Evolutionary conservation across 208 protist species (phyloP), one percentile per base, ranked within the genome.

Genomic region (Crithidia bombi): DNA sequence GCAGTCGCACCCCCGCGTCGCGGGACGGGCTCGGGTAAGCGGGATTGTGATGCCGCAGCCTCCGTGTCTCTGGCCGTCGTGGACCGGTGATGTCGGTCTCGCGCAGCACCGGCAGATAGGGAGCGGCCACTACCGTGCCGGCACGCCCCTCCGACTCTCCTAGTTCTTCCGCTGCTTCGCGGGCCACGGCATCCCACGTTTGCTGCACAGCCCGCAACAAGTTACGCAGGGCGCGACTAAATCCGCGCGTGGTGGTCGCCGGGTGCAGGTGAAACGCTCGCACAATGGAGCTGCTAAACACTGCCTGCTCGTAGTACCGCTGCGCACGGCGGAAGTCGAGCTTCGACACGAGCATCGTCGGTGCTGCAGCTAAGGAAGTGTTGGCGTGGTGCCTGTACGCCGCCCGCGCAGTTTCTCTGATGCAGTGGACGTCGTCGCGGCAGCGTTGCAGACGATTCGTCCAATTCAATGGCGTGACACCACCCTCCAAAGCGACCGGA

Each of bases 171-270:
- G 51, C 61, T 10, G 72, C 73, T 11, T 51, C 55, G 6, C 36
- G 23, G 38, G 54, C 62, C 25, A 70, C 78, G 15, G 51, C 54
- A 14, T 64, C 58, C 84, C 84, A 89, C 74, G 79, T 74, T 1
- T 55, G 28, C 32, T 76, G 67, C 44, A 84, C 69, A 0, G 56
- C 26, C 36, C 59, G 52, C 54, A 86, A 58, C 15, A 81, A 61
- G 1, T 19, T 56, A 12, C 19, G 26, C 28, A 86, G 46, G 55
- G 57, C 35, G 35, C 38, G 47, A 26, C 72, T 28, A 41, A 72
- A 65, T 12, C 21, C 54, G 46, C 36, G 11, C 14, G 41, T 33
- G 35, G 50, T 50, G 2, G 35, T 36, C 10, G n/a, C 21, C 32
- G 35, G 35, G 21, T 65, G 35, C 12, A 85, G 58, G 49, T 85